Evolutionary conservation across 495 filamentous ascomycete species (phyloP).

Genomic region (Aspergillus bertholletiae): DNA sequence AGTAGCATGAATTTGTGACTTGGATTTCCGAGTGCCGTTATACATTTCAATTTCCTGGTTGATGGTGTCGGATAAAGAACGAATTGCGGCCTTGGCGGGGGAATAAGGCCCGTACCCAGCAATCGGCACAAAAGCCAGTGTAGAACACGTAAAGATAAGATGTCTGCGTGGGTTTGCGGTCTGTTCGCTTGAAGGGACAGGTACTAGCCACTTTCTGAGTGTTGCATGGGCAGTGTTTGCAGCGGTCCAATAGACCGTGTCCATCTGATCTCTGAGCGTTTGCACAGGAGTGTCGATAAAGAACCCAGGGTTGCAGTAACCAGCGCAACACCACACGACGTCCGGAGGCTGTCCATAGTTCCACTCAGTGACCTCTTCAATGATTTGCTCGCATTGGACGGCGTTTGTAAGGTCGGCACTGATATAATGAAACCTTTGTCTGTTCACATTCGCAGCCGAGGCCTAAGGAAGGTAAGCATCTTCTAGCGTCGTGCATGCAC

Average conservation of each 20-base stretch:
- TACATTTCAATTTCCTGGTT: constrained; percentile 83
- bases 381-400: constrained; percentile 61
- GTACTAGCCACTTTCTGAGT: constrained; percentile 46
- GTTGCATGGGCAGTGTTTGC: constrained; percentile 77
- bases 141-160: constrained; percentile 82
- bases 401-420: constrained; percentile 74
- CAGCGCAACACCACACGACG: constrained; percentile 90
- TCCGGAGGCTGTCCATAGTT: constrained; percentile 72
- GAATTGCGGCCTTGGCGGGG: constrained; percentile 81
- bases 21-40: constrained; percentile 54
- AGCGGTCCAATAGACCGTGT: constrained; percentile 87
- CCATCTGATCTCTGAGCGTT: constrained; percentile 73
- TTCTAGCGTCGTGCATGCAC: background rate
- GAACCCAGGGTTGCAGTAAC: constrained; percentile 68
- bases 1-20: constrained; percentile 36
- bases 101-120: constrained; percentile 85
- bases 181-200: constrained; percentile 29
- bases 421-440: constrained; percentile 80
- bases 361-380: constrained; percentile 78
- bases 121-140: constrained; percentile 69
- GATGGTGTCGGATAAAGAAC: constrained; percentile 77
- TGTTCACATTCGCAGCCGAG: constrained; percentile 53
- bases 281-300: constrained; percentile 71
- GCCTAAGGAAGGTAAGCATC: constrained; percentile 37
- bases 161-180: constrained; percentile 55